Percentiles rank a stretch among this genome's conserved stretches.
phyloP scores from a whole-genome alignment of 257 asterid species.

The Verbascum thapsus region DNA sequence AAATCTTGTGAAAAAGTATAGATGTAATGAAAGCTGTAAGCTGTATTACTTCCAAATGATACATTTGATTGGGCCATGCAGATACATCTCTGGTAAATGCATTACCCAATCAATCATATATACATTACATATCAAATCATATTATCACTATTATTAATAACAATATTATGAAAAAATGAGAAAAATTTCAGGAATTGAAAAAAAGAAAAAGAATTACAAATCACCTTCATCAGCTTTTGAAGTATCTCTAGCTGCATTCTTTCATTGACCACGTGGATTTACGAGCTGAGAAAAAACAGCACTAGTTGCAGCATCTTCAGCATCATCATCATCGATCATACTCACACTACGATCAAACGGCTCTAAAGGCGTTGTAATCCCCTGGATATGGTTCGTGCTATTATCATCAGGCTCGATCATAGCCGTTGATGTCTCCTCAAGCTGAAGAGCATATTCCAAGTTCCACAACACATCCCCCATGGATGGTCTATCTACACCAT shows the following conservation, averaged over 20 bases:
- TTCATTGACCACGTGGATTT: conserved; percentile 78
- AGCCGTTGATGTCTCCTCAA: conserved; percentile 73
- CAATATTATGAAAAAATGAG: too few species aligned
- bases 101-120: conserved; percentile 37
- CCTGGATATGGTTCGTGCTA: conserved; percentile 65
- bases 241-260: too few species aligned
- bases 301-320: conserved; percentile 65
- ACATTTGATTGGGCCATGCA: conserved; percentile 38
- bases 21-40: conserved; percentile 32
- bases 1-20: not conserved
- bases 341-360: conserved; percentile 68
- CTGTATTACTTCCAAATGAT: conserved; percentile 39
- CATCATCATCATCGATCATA: conserved; percentile 66
- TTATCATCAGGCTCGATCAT: conserved; percentile 64
- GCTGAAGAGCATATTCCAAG: conserved; percentile 78
- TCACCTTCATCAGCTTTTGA: too few species aligned
- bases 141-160: conserved; percentile 25
- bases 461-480: conserved; percentile 89
- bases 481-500: conserved; percentile 77
- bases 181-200: conserved; percentile 32
- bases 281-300: conserved; percentile 84
- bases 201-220: conserved; percentile 23
- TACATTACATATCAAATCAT: conserved; percentile 33
- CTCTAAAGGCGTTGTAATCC: conserved; percentile 54
- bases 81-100: conserved; percentile 29